Evolutionary conservation across 257 asterid genomes (phyloP), one percentile per base, ranked within the genome.

Genomic region (Solanum paucissectum): DNA sequence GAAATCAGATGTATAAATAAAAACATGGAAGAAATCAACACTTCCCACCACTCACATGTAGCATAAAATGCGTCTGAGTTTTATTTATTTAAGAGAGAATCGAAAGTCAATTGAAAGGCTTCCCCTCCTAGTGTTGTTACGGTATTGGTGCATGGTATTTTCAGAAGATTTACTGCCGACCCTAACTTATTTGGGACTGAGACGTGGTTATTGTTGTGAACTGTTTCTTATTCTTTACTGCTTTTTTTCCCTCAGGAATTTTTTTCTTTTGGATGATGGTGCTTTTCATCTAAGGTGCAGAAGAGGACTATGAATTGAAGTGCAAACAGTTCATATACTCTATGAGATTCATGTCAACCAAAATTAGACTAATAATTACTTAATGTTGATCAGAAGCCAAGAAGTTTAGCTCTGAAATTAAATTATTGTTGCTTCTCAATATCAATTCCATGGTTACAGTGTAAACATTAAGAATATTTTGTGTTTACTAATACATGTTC

Each of bases 221-320:
- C 32, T 85, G 55, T 32, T 27, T 40, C 79, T 9, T 49, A 18
- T 36, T 36, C 29, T 46, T 29, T 82, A 5, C 10, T 11, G 1
- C 3, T 3, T 79, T 29, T n/a, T 55, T 42, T 5, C 88, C 83
- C 5, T 40, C 93, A 93, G 98, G 98, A 42, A 76, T 93, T 33
- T 60, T 94, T 88, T 84, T 93, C 21, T n/a, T 91, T 36, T 91
- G 92, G 94, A 74, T 88, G 87, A 68, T 89, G 88, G 73, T 89
- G 49, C 58, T 87, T 85, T 86, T 90, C 88, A 27, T 86, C 14
- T 91, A 86, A 90, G 91, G 88, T 87, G 89, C 86, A 76, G 89
- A 76, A 36, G 10, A n/a, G 49, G 18, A 73, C 5, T 40, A 72
- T 32, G 79, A 73, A 73, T 2, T 12, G 29, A 73, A 36, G 82